These are phyloP conservation scores for Tarenaya hassleriana DNA, from an alignment of 345 rosid species.

Conservation along the genomic window DNA sequence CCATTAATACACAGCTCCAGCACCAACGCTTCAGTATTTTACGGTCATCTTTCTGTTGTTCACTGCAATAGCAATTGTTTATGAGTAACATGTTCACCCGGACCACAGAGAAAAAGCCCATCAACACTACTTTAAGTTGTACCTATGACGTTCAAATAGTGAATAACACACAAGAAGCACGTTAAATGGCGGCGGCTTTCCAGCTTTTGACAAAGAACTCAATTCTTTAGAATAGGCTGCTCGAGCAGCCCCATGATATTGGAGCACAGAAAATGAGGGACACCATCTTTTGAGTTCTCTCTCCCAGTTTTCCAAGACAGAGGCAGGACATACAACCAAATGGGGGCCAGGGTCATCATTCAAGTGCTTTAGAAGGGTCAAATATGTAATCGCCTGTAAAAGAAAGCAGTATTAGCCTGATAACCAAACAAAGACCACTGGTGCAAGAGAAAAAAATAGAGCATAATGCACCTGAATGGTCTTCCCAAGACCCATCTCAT, in stretches of 20 bases:
- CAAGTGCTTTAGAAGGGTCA: slow-evolving; percentile 65
- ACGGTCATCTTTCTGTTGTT: slow-evolving; percentile 97
- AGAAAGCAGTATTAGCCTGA: slow-evolving; percentile 20
- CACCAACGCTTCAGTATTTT: slow-evolving; percentile 79
- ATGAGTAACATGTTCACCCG: slow-evolving; percentile 5
- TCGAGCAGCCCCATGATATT: slow-evolving; percentile 73
- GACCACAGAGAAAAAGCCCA: slow-evolving; percentile 14
- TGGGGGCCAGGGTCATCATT: slow-evolving; percentile 92
- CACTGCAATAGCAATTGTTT: slow-evolving; percentile 41
- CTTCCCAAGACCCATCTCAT: slow-evolving; percentile 99
- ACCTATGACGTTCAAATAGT: slow-evolving; percentile 96
- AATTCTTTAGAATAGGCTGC: slow-evolving; percentile 80
- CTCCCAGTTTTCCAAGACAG: slow-evolving; percentile 97
- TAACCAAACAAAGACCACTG: slow-evolving; percentile 6
- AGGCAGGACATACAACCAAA: slow-evolving; percentile 94
- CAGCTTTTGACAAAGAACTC: slow-evolving; percentile 66
- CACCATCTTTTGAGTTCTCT: slow-evolving; percentile 97
- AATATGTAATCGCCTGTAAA: slow-evolving; percentile 81
- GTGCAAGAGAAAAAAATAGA: slow-evolving; percentile 14
- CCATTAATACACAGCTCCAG: slow-evolving; percentile 99
- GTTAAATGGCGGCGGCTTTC: slow-evolving; percentile 82
- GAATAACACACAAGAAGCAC: slow-evolving; percentile 96
- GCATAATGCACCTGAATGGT: slow-evolving; percentile 75
- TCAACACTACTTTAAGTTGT: slow-evolving; percentile 24
- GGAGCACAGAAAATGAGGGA: slow-evolving; percentile 88